These are phyloP conservation scores for Lipomyces mesembrius DNA, from an alignment of 805 yeast genomes.

Conservation along the genomic window DNA sequence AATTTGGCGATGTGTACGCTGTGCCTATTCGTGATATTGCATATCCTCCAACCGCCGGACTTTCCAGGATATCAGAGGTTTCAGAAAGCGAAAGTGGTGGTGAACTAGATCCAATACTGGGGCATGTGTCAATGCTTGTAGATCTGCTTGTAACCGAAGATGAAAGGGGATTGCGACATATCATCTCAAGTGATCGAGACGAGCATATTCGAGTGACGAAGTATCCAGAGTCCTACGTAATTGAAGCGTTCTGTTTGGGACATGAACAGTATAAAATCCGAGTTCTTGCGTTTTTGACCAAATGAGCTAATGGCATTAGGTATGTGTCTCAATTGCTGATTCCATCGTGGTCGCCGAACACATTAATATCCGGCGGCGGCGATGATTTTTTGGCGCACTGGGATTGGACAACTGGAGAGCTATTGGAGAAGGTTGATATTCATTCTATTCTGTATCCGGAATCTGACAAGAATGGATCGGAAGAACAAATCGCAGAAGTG, in stretches of 20 bases:
- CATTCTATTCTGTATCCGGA: slow-evolving; percentile 47
- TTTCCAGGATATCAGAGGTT: slow-evolving; percentile 40
- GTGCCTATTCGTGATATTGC: slow-evolving; percentile 51
- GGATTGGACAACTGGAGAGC: slow-evolving; percentile 70
- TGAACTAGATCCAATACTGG: slow-evolving; percentile 69
- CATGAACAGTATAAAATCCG: slow-evolving; percentile 65
- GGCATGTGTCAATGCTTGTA: slow-evolving; percentile 97
- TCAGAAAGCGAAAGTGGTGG: slow-evolving; percentile 33
- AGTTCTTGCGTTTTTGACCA: neutral
- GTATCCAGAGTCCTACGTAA: slow-evolving; percentile 76
- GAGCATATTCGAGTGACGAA: slow-evolving; percentile 88
- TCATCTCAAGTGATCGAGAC: slow-evolving; percentile 89
- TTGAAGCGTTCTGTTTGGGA: slow-evolving; percentile 84
- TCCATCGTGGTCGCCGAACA: slow-evolving; percentile 55
- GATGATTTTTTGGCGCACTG: slow-evolving; percentile 74
- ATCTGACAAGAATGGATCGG: slow-evolving; percentile 55
- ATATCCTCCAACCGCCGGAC: slow-evolving; percentile 39
- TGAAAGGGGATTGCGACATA: slow-evolving; percentile 54
- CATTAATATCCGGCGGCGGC: slow-evolving; percentile 88
- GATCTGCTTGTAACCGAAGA: slow-evolving; percentile 58
- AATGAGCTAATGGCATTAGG: slow-evolving; percentile 12
- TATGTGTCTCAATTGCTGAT: slow-evolving; percentile 64
- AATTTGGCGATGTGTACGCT: slow-evolving; percentile 91
- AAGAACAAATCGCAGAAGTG: slow-evolving; percentile 47
- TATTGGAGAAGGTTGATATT: slow-evolving; percentile 54